A percentile compares a stretch with the other conserved stretches of the same genome.
Evolutionary conservation across 371 early-diverging fungal species (phyloP).

Genomic region (Mucor circinelloides): DNA sequence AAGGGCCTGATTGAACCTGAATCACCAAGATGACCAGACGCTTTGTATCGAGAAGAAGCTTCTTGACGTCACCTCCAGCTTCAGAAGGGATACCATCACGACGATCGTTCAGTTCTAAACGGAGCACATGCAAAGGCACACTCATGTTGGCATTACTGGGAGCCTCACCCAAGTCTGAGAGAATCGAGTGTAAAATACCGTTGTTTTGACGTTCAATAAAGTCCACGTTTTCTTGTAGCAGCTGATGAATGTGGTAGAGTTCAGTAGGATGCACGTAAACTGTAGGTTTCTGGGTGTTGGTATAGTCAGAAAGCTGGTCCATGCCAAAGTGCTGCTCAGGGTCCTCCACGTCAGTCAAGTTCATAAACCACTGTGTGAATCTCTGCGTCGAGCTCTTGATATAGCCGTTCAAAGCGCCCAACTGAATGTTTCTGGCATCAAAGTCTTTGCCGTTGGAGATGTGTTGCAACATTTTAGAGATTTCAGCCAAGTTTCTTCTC

Average conservation of each 20-base stretch:
- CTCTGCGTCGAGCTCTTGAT: constrained; percentile 72
- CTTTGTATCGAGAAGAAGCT: constrained; percentile 92
- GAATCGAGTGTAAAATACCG: constrained; percentile 82
- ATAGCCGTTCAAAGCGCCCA: constrained; percentile 79
- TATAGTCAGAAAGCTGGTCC: constrained; percentile 87
- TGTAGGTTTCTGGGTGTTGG: constrained; percentile 82
- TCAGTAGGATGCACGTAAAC: constrained; percentile 92
- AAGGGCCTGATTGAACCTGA: constrained; percentile 81
- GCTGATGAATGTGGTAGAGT: constrained; percentile 85
- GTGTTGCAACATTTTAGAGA: constrained; percentile 92
- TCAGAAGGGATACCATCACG: constrained; percentile 69
- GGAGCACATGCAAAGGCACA: constrained; percentile 64
- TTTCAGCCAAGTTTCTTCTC: constrained; percentile 95
- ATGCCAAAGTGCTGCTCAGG: constrained; percentile 92
- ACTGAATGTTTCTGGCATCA: constrained; percentile 66
- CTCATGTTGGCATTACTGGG: constrained; percentile 60
- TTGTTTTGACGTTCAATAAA: constrained; percentile 56
- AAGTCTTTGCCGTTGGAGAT: constrained; percentile 85
- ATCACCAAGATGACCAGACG: constrained; percentile 85
- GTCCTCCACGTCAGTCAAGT: constrained; percentile 78
- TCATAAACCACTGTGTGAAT: constrained; percentile 79
- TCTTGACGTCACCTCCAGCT: constrained; percentile 58
- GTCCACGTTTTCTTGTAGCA: constrained; percentile 78
- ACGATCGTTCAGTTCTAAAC: constrained; percentile 73
- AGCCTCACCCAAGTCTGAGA: constrained; percentile 81